Conservation (phyloP, 306 rosid genomes). For the Lagenaria siceraria region DNA sequence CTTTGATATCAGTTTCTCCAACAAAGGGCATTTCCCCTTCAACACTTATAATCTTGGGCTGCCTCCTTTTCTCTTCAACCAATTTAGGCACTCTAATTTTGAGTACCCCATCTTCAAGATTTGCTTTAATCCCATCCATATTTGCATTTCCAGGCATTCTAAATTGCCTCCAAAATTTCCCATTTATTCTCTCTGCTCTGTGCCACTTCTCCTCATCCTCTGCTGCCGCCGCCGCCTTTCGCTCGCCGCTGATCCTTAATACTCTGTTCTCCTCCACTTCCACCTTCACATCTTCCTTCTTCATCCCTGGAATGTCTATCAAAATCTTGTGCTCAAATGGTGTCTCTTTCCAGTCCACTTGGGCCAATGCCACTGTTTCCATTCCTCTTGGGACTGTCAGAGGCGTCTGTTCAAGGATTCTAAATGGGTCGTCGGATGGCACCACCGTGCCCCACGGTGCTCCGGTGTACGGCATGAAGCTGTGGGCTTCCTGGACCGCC, state of each 20-base stretch:
- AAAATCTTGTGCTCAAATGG: constrained; percentile 13
- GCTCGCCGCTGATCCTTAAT: constrained; percentile 31
- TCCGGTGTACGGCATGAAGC: constrained; percentile 24
- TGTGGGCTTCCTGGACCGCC: constrained; percentile 1
- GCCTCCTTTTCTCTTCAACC: constrained; percentile 19
- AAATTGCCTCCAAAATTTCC: constrained; percentile 39
- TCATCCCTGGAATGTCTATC: constrained; percentile 32
- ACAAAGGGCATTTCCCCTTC: background rate
- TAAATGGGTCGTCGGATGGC: constrained; percentile 31
- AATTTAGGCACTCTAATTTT: constrained; percentile 26
- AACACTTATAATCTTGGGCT: constrained; percentile 19
- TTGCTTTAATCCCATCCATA: constrained; percentile 25
- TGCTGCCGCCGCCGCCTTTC: constrained; percentile 5
- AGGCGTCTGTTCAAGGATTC: constrained; percentile 30
- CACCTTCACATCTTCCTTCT: constrained; percentile 18
- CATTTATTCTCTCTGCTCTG: constrained; percentile 20
- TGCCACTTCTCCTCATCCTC: constrained; percentile 25
- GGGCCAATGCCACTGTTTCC: constrained; percentile 23
- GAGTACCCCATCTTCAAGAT: constrained; percentile 19
- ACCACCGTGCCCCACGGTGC: constrained; percentile 22
- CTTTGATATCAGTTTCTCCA: constrained; percentile 11
- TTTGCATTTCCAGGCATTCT: constrained; percentile 27
- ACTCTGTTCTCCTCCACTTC: constrained; percentile 38
- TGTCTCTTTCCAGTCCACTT: constrained; percentile 39
- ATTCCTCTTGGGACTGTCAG: constrained; percentile 8